phyloP scores from a whole-genome alignment of 2,329 filamentous ascomycete genomes.

The Ramichloridium luteum region DNA sequence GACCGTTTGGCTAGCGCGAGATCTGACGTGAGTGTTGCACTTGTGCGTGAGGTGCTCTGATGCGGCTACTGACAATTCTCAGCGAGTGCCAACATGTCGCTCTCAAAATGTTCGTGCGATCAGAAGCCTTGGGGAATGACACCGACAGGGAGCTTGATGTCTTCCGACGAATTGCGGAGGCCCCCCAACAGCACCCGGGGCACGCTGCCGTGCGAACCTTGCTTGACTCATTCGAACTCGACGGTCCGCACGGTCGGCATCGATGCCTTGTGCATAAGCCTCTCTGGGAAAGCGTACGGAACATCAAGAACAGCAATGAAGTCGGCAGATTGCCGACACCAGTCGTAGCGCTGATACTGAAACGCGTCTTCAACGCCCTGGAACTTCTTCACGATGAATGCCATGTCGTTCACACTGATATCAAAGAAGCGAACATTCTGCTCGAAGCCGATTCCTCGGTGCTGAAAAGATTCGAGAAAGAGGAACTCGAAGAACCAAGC shows the following conservation, averaged over 20 bases:
- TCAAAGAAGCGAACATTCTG: conserved; percentile 23
- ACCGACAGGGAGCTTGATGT: background rate
- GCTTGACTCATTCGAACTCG: background rate
- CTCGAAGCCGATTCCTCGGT: conserved; percentile 23
- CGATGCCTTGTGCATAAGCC: conserved; percentile 26
- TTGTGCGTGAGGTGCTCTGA: too few species aligned
- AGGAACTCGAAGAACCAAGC: conserved; percentile 22
- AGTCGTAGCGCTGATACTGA: background rate
- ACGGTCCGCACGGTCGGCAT: conserved; percentile 14
- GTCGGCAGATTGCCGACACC: background rate
- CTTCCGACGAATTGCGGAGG: background rate
- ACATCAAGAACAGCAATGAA: background rate
- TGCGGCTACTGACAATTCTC: background rate
- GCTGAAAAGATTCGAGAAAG: conserved; percentile 22
- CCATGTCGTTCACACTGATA: conserved; percentile 17
- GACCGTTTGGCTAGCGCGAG: conserved; percentile 14
- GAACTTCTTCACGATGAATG: conserved; percentile 19
- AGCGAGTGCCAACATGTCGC: conserved; percentile 7
- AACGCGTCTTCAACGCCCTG: conserved; percentile 18
- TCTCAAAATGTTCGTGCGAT: conserved; percentile 7
- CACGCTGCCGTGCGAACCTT: background rate
- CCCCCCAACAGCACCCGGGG: background rate
- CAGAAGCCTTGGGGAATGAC: conserved; percentile 2
- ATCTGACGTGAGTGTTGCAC: conserved; percentile 10
- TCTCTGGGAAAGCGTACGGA: conserved; percentile 10